Base-by-base conservation (phyloP, 192 early-diverging fungal species). In the Linnemannia elongata region DNA sequence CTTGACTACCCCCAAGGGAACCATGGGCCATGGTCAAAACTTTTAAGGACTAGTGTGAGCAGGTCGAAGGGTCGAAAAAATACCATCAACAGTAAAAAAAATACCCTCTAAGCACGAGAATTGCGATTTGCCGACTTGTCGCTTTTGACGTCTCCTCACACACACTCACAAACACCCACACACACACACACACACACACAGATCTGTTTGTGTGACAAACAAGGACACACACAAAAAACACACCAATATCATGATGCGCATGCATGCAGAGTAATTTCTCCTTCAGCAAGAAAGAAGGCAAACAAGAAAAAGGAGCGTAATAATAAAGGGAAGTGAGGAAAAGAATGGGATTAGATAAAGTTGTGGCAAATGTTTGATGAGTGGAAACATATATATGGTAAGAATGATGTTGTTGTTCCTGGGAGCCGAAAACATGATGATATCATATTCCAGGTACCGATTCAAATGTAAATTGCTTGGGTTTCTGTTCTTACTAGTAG, bases 211-310 rank as follows among this genome's bases (percentile, higher is more conserved):
- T 66, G 60, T 35, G 60, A 66, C 27, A 66, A 66, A 66, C 30
- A 66, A 66, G 15, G 30, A 66, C 60, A 15, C 60, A 63, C 27
- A 27, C 0, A 63, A 63, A 63, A 63, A 63, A 30, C 8, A 33
- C 10, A 63, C 1, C 2, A 30, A 27, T 5, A n/a, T 13, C 24
- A n/a, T 13, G 27, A 30, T 30, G 60, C n/a, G 27, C 60, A 27
- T 66, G 60, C 60, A 66, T 66, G 60, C 60, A 15, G 60, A 66
- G 27, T 33, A 66, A 66, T 66, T 66, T 66, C 30, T 66, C 60
- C 30, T 66, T 33, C 9, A 66, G 30, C 3, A 30, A 30, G 60
- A 10, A 30, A 63, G 9, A 6, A 13, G 27, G 10, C 27, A 30
- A 27, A 33, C 33, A 63, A 33, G 0, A 10, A 30, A 13, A 30